Percentiles rank a stretch among this genome's conserved stretches.
Evolutionary conservation across 2,329 filamentous ascomycete species (phyloP).

Genomic region (Neocatenulostroma microsporum): DNA sequence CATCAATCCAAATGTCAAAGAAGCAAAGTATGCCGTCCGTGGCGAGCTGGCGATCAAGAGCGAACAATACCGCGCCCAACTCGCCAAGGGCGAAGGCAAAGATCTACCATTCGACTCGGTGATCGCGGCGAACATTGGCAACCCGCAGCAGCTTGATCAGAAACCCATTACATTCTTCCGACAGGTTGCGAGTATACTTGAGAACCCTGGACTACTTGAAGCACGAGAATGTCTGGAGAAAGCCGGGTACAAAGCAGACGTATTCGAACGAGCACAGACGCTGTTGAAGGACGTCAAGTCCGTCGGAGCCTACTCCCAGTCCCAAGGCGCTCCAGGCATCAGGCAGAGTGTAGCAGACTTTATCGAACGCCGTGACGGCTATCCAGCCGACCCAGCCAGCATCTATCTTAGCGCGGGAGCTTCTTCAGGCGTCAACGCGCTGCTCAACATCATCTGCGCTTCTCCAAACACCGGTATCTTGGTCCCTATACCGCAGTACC

Average conservation of each 20-base stretch:
- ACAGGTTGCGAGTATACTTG: slow-evolving; percentile 85
- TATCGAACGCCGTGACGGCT: slow-evolving; percentile 82
- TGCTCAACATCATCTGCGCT: slow-evolving; percentile 82
- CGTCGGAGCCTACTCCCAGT: slow-evolving; percentile 94
- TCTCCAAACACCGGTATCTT: slow-evolving; percentile 71
- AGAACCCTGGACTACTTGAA: slow-evolving; percentile 79
- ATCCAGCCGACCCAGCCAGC: slow-evolving; percentile 67
- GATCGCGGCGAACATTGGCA: slow-evolving; percentile 97
- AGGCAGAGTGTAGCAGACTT: slow-evolving; percentile 86
- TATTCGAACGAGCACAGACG: slow-evolving; percentile 72
- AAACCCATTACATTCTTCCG: slow-evolving; percentile 99
- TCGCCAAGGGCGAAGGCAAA: slow-evolving; percentile 52
- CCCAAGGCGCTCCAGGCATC: slow-evolving; percentile 77
- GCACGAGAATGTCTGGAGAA: slow-evolving; percentile 71
- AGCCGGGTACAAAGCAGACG: slow-evolving; percentile 85
- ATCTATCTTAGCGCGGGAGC: slow-evolving; percentile 90
- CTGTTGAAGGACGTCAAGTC: slow-evolving; percentile 78
- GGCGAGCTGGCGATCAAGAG: slow-evolving; percentile 92
- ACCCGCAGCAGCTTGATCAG: slow-evolving; percentile 97
- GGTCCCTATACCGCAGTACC: slow-evolving; percentile 95
- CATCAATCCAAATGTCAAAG: slow-evolving; percentile 83
- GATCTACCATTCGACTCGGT: slow-evolving; percentile 78
- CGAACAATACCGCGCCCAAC: slow-evolving; percentile 74
- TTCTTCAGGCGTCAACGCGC: slow-evolving; percentile 88
- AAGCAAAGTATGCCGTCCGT: slow-evolving; percentile 91